A percentile compares a stretch with the other conserved stretches of the same genome.
Conservation (phyloP, 1,139 yeast species). For the Scheffersomyces segobiensis region DNA sequence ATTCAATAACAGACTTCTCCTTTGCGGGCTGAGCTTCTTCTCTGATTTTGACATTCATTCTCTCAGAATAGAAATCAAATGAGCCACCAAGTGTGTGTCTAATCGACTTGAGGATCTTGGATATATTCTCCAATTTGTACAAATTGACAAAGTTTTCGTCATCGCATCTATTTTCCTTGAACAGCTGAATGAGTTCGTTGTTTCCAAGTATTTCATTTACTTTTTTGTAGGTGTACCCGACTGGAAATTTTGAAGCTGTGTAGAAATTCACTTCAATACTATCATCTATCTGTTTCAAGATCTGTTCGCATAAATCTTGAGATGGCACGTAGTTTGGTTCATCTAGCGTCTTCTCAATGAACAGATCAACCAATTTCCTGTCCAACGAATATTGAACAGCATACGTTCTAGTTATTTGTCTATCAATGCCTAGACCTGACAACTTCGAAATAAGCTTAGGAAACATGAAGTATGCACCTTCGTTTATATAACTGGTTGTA, state of each 20-base stretch:
- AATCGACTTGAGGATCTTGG: constrained; percentile 26
- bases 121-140: constrained; percentile 27
- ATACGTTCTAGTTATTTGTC: constrained; percentile 47
- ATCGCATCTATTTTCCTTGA: constrained; percentile 6
- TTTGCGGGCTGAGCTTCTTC: not conserved
- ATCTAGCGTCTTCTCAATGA: constrained; percentile 18
- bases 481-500: constrained; percentile 76
- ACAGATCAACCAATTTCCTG: constrained; percentile 22
- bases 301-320: constrained; percentile 15
- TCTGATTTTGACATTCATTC: not conserved
- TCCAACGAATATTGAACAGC: constrained; percentile 39
- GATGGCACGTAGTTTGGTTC: constrained; percentile 16
- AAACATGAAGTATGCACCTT: constrained; percentile 64
- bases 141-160: constrained; percentile 26
- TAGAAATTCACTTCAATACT: constrained; percentile 21
- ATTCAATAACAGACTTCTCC: constrained; percentile 1
- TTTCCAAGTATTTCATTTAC: constrained; percentile 33
- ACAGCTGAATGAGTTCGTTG: constrained; percentile 7
- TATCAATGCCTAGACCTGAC: constrained; percentile 59
- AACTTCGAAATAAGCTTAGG: constrained; percentile 56
- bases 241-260: constrained; percentile 31
- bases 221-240: constrained; percentile 36
- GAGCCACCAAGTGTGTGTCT: constrained; percentile 10
- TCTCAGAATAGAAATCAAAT: not conserved
- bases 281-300: constrained; percentile 13